Percentiles rank a stretch among this genome's conserved stretches.
These are phyloP conservation scores for Juncus effusus DNA, from an alignment of 176 grass and related monocot genomes.

Conservation along the genomic window DNA sequence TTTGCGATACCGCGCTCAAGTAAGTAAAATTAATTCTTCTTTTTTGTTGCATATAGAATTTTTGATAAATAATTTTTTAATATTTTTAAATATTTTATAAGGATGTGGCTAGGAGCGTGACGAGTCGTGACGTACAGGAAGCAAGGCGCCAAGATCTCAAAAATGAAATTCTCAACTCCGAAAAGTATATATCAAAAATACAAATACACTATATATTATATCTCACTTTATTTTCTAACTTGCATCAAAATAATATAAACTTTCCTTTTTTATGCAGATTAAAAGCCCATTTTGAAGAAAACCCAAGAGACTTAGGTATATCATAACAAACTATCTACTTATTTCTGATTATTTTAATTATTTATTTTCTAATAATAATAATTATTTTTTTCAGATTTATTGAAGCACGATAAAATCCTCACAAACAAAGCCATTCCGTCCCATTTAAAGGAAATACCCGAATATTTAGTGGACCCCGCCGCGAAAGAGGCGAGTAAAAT, in stretches of 20 bases:
- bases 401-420: conserved; percentile 90
- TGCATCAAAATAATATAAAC: neutral
- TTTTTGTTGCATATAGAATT: conserved; percentile 16
- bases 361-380: neutral
- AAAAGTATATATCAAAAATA: conserved; percentile 44
- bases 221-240: neutral
- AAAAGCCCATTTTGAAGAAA: conserved; percentile 96
- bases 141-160: conserved; percentile 83
- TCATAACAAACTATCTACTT: conserved; percentile 11
- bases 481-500: conserved; percentile 81
- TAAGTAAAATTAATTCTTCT: conserved; percentile 28
- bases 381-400: conserved; percentile 50
- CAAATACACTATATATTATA: neutral
- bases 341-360: conserved; percentile 6
- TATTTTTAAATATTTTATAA: conserved; percentile 19
- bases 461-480: conserved; percentile 76
- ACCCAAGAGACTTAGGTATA: conserved; percentile 90
- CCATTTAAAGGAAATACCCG: conserved; percentile 73
- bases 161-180: conserved; percentile 97
- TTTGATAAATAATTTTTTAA: neutral
- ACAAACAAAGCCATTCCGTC: conserved; percentile 71
- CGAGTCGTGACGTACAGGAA: conserved; percentile 79
- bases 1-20: conserved; percentile 87
- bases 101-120: conserved; percentile 94
- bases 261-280: conserved; percentile 43